A percentile compares a stretch with the other conserved stretches of the same genome.
Conservation (phyloP, 805 yeast species). For the Blastobotrys robertii region DNA sequence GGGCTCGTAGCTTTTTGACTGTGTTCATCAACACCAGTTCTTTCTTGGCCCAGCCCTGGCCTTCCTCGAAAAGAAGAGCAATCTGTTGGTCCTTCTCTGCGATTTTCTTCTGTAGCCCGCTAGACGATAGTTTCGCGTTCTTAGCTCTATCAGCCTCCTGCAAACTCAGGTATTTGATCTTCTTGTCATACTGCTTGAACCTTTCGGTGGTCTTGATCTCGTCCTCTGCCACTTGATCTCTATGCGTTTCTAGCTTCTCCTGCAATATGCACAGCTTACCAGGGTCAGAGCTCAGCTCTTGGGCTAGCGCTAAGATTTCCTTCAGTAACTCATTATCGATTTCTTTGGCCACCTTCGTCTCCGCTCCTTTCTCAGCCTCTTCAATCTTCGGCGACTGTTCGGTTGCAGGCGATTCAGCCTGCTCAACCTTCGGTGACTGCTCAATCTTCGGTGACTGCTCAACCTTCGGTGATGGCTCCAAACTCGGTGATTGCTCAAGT, state of each 20-base stretch:
- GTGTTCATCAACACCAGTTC: constrained; percentile 62
- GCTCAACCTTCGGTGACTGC: not conserved
- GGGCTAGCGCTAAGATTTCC: too few species aligned
- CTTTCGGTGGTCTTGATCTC: too few species aligned
- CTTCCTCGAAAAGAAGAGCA: constrained; percentile 61
- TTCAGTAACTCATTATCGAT: too few species aligned
- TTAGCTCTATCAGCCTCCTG: constrained; percentile 19
- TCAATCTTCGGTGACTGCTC: too few species aligned
- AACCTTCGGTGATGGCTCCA: too few species aligned
- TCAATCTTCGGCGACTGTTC: not conserved
- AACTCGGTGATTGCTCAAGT: too few species aligned
- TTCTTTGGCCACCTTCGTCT: too few species aligned
- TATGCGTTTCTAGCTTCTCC: constrained; percentile 5
- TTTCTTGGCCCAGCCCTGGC: constrained; percentile 57
- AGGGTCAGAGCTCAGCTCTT: not conserved
- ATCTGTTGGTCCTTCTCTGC: constrained; percentile 51
- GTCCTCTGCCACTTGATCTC: too few species aligned
- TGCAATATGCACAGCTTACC: constrained; percentile 1
- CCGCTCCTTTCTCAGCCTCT: not conserved
- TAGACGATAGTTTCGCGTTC: constrained; percentile 5
- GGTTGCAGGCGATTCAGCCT: too few species aligned
- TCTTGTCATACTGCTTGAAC: constrained; percentile 13
- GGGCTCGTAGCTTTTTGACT: constrained; percentile 50
- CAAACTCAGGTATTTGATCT: constrained; percentile 24
- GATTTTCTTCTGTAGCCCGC: constrained; percentile 26